Evolutionary conservation across 1,139 yeast genomes (phyloP).

Genomic region (Geotrichum cucujoidarum): DNA sequence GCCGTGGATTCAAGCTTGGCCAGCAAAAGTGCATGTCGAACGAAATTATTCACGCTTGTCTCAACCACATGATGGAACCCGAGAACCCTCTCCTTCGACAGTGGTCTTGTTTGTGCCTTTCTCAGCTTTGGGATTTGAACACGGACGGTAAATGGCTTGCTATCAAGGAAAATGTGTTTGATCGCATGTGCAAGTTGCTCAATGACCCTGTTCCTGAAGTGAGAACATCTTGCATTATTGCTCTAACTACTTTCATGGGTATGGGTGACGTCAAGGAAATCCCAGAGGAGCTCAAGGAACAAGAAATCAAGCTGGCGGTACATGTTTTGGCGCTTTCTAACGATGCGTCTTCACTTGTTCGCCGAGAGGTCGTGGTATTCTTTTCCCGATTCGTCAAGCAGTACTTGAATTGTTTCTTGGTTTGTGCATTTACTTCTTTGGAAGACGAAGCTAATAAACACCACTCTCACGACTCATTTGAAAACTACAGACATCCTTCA

Average conservation of each 20-base stretch:
- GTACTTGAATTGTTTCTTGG: conserved; percentile 70
- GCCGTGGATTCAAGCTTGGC: conserved; percentile 72
- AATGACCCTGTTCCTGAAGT: conserved; percentile 95
- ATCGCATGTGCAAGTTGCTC: conserved; percentile 52
- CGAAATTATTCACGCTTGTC: conserved; percentile 65
- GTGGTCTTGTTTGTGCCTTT: conserved; percentile 79
- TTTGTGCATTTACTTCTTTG: conserved; percentile 80
- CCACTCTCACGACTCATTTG: conserved; percentile 47
- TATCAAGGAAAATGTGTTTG: conserved; percentile 60
- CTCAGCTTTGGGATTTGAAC: conserved; percentile 71
- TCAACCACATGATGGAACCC: conserved; percentile 60
- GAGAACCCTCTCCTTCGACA: conserved; percentile 85
- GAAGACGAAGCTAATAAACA: conserved; percentile 72
- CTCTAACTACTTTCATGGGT: conserved; percentile 67
- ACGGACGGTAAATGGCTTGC: conserved; percentile 74
- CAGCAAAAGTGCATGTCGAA: conserved; percentile 74
- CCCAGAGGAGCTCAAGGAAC: conserved; percentile 37
- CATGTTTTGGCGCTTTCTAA: conserved; percentile 50
- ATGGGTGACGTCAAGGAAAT: conserved; percentile 34
- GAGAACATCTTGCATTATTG: conserved; percentile 73
- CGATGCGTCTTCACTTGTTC: conserved; percentile 85
- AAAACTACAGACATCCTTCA: conserved; percentile 45
- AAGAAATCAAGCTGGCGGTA: conserved; percentile 44
- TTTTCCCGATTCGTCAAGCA: conserved; percentile 68
- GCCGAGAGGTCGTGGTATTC: conserved; percentile 78